Evolutionary conservation across 148 eudicot genomes (phyloP), one percentile per base, ranked within the genome.

Genomic region (Persicaria tinctoria): DNA sequence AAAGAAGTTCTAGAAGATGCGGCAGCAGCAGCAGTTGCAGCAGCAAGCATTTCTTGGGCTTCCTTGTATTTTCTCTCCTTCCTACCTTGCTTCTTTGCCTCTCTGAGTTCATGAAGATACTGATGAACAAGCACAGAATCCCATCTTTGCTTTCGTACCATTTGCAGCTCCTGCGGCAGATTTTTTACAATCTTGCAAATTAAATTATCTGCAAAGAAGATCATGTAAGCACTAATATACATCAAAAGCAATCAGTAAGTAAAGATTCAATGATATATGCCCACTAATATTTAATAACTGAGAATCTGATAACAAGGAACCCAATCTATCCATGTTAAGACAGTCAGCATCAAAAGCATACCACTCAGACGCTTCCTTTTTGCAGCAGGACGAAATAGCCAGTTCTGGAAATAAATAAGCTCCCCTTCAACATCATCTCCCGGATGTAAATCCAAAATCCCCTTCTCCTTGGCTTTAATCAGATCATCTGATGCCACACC

Each of bases 11-110:
- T 83, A 76, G 93, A 90, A 64, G 98, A 92, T 72, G 97, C 89
- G 69, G 98, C 97, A 71, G 96, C 98, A 2, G 97, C 98, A 75
- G 97, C 99, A 78, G 97, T 90, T 48, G 99, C 99, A 80, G 97
- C 97, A 70, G 97, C 96, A 66, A 95, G 85, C 38, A 95, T 89
- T 73, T 90, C 97, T 80, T 92, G 97, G 38, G 99, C 99, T 84
- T 95, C 99, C 81, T 85, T 95, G 78, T 90, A 89, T 82, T 92
- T 87, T 79, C 89, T 88, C 81, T 95, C 99, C 83, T 95, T 95
- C 72, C 96, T 84, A 74, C 99, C 96, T 81, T 86, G 93, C 75
- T 92, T 95, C 79, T 87, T 86, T 16, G 97, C 96, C 84, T 95
- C 97, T 81, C 87, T 84, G 72, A 95, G 96, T 74, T 90, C 92